A percentile compares a stretch with the other conserved stretches of the same genome.
Conservation (phyloP, 2,329 filamentous ascomycete genomes). For the Pyrenophora graminea region DNA sequence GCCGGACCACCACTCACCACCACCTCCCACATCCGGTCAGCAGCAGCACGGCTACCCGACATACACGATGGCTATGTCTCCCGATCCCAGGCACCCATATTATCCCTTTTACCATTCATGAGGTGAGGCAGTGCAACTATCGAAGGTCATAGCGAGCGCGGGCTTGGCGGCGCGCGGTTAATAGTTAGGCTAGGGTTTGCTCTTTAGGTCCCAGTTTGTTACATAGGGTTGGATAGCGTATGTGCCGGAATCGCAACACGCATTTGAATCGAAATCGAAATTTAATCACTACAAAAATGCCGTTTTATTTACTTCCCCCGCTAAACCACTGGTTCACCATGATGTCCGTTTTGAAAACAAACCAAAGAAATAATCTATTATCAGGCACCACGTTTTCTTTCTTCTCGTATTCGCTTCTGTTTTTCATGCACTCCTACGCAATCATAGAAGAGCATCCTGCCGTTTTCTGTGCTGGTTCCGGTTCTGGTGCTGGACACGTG, state of each 20-base stretch:
- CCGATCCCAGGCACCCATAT: conserved; percentile 24
- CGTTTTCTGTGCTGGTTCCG: no score
- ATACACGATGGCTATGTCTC: conserved; percentile 17
- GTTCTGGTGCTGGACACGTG: not conserved
- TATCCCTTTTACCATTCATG: conserved; percentile 25
- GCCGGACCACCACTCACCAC: conserved; percentile 2
- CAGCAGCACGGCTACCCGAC: conserved; percentile 12
- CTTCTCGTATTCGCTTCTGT: no score
- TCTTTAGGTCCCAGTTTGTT: no score
- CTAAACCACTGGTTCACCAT: no score
- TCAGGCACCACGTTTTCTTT: no score
- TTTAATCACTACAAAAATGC: no score
- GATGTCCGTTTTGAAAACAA: no score
- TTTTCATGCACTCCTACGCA: no score
- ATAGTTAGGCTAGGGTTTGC: not conserved
- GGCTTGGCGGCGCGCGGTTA: conserved; percentile 7
- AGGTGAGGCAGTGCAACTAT: conserved; percentile 26
- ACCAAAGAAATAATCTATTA: no score
- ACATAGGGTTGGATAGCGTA: not conserved
- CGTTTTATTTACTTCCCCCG: no score
- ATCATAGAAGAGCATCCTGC: no score
- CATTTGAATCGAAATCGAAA: no score
- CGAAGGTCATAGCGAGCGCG: conserved; percentile 2
- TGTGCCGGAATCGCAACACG: not conserved
- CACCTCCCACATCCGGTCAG: conserved; percentile 16